These are phyloP conservation scores for Blastobotrys ciferrii DNA, from an alignment of 1,139 yeast species.

Conservation along the genomic window DNA sequence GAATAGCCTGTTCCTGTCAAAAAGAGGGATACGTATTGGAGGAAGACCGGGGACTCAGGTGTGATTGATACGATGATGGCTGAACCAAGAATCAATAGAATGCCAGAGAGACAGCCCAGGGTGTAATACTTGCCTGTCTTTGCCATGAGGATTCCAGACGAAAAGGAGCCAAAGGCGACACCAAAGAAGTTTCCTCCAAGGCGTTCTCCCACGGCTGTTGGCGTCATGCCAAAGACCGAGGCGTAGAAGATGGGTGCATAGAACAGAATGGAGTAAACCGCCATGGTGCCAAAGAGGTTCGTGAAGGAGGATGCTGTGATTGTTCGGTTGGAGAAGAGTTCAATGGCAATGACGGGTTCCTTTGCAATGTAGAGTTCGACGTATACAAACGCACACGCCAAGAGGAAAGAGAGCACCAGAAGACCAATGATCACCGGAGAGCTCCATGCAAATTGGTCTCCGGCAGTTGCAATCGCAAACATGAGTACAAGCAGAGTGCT, in stretches of 20 bases:
- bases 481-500: conserved; percentile 51
- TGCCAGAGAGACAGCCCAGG: conserved; percentile 47
- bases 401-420: conserved; percentile 31
- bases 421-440: conserved; percentile 38
- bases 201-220: conserved; percentile 62
- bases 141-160: conserved; percentile 68
- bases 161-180: conserved; percentile 65
- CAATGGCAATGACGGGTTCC: conserved; percentile 69
- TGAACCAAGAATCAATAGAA: conserved; percentile 49
- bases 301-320: conserved; percentile 62
- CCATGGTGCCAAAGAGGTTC: conserved; percentile 64
- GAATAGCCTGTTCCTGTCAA: conserved; percentile 61
- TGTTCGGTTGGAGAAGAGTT: conserved; percentile 54
- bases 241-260: conserved; percentile 65
- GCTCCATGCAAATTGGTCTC: conserved; percentile 49
- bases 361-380: conserved; percentile 55
- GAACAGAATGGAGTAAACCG: conserved; percentile 53
- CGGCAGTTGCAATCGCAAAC: conserved; percentile 69
- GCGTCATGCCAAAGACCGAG: conserved; percentile 52
- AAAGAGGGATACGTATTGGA: conserved; percentile 36
- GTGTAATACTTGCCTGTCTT: conserved; percentile 63
- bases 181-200: conserved; percentile 66
- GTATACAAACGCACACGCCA: conserved; percentile 42
- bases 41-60: conserved; percentile 16
- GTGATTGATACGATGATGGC: conserved; percentile 30